Evolutionary conservation across 257 asterid genomes (phyloP).

Genomic region (Solanum pinnatisectum): DNA sequence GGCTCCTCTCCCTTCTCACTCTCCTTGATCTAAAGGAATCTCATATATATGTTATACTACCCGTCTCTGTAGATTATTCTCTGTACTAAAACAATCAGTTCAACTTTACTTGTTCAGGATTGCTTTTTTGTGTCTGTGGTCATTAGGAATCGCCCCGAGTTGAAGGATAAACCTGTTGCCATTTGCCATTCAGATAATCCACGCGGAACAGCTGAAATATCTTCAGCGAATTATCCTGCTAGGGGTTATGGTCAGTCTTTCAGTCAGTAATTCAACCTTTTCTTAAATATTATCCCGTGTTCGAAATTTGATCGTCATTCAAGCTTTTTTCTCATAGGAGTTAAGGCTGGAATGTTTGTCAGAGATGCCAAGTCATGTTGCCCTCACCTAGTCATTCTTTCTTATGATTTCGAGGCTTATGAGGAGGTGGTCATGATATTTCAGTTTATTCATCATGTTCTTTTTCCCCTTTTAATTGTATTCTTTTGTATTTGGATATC

Average conservation of each 20-base stretch:
- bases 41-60: neutral
- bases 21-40: neutral
- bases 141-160: constrained; percentile 59
- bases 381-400: constrained; percentile 80
- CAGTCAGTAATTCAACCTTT: neutral
- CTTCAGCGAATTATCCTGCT: constrained; percentile 96
- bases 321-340: constrained; percentile 36
- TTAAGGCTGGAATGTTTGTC: constrained; percentile 93
- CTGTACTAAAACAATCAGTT: neutral
- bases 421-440: constrained; percentile 51
- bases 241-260: constrained; percentile 64
- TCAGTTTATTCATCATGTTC: neutral
- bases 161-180: constrained; percentile 78
- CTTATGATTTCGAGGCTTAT: constrained; percentile 91
- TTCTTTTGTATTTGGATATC: neutral
- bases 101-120: constrained; percentile 41
- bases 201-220: constrained; percentile 89
- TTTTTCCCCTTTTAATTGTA: neutral
- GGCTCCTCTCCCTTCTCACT: neutral
- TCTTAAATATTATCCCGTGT: neutral
- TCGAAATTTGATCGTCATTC: neutral
- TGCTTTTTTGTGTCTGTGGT: constrained; percentile 93
- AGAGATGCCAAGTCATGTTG: constrained; percentile 87
- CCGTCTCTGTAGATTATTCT: neutral
- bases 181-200: constrained; percentile 91